Evolutionary conservation across 1,284 basidiomycete genomes (phyloP).

Genomic region (Boletus mariae): DNA sequence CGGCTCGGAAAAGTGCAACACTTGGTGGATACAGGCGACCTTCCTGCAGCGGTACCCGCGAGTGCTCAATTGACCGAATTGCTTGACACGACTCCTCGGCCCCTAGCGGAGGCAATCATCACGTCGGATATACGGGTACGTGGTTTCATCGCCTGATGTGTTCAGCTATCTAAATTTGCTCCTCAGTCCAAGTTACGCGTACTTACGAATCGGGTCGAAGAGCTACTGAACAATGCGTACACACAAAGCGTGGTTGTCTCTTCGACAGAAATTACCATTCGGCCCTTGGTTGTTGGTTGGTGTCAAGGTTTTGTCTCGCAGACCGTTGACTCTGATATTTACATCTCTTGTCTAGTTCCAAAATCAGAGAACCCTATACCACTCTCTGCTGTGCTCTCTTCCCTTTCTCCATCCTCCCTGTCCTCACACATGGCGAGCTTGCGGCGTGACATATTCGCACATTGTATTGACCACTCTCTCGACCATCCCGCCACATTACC

Average conservation of each 20-base stretch:
- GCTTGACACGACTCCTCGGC: conserved; percentile 47
- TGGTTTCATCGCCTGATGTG: conserved; percentile 1
- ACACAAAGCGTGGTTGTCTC: conserved; percentile 52
- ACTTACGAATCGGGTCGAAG: conserved; percentile 57
- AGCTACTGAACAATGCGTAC: conserved; percentile 69
- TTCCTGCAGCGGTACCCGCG: conserved; percentile 55
- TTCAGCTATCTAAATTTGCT: conserved; percentile 3
- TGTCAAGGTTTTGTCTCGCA: background rate
- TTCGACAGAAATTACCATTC: conserved; percentile 46
- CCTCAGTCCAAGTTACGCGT: conserved; percentile 52
- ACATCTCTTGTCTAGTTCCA: conserved; percentile 42
- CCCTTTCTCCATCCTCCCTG: conserved; percentile 54
- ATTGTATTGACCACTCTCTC: conserved; percentile 58
- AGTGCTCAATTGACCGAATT: conserved; percentile 41
- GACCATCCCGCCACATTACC: conserved; percentile 48
- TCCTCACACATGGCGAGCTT: conserved; percentile 54
- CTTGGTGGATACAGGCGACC: conserved; percentile 51
- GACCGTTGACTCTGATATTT: background rate
- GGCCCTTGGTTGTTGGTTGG: conserved; percentile 55
- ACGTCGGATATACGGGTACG: conserved; percentile 57
- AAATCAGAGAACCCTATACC: conserved; percentile 49
- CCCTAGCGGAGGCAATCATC: conserved; percentile 49
- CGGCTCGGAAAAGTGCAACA: conserved; percentile 42
- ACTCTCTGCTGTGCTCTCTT: conserved; percentile 54
- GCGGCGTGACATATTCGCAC: conserved; percentile 57